Percentiles rank a stretch among this genome's conserved stretches.
phyloP scores from a whole-genome alignment of 768 basidiomycete genomes.

The Panaeolus papilionaceus region DNA sequence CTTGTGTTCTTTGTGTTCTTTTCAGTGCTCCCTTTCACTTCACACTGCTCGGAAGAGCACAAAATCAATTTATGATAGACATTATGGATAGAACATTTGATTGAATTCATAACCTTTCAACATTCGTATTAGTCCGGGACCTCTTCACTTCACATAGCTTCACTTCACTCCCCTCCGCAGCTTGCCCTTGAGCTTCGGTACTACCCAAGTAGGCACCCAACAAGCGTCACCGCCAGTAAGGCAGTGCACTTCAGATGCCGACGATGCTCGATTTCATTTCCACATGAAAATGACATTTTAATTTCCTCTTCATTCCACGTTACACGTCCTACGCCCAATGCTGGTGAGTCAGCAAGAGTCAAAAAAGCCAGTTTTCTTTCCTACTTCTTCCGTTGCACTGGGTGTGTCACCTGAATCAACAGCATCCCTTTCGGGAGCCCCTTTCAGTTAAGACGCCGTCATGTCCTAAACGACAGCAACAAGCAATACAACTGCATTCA shows the following conservation, averaged over 20 bases:
- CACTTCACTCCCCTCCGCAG: background rate
- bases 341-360: conserved; percentile 10
- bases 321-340: background rate
- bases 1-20: background rate
- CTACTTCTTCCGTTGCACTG: background rate
- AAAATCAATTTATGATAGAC: too few species aligned
- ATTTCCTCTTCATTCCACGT: conserved; percentile 2
- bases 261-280: conserved; percentile 4
- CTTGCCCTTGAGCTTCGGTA: too few species aligned
- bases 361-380: conserved; percentile 5
- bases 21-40: background rate
- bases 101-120: too few species aligned
- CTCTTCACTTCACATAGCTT: background rate
- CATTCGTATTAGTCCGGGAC: background rate
- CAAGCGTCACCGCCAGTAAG: background rate
- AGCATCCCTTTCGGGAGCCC: background rate
- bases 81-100: too few species aligned
- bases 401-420: background rate
- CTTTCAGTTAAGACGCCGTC: background rate
- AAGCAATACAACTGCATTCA: background rate
- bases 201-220: background rate
- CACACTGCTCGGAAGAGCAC: background rate
- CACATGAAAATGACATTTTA: conserved; percentile 11
- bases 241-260: background rate
- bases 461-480: background rate